Percentiles rank a stretch among this genome's conserved stretches.
These are phyloP conservation scores for Musa balbisiana DNA, from an alignment of 202 grass and related monocot species.

Conservation along the genomic window DNA sequence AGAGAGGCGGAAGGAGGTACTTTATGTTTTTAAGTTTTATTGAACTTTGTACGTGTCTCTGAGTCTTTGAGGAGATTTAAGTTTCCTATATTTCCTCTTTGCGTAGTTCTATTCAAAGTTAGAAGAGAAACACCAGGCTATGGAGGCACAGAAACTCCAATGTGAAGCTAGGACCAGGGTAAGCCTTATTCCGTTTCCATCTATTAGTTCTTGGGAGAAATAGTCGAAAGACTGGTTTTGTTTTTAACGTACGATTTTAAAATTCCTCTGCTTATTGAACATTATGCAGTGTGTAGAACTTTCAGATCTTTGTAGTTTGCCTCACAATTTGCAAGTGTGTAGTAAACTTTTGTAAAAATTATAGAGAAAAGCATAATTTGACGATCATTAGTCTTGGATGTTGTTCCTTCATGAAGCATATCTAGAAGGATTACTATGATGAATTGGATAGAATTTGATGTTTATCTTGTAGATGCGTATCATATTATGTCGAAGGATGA, in stretches of 20 bases:
- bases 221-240: not conserved
- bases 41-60: not conserved
- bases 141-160: constrained; percentile 82
- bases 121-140: constrained; percentile 96
- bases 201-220: not conserved
- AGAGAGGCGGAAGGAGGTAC: constrained; percentile 65
- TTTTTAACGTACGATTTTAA: not conserved
- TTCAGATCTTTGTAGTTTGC: not conserved
- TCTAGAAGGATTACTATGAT: not conserved
- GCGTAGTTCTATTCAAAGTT: constrained; percentile 81
- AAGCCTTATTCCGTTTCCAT: constrained; percentile 2
- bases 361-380: not conserved
- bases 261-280: not conserved
- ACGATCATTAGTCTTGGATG: no score
- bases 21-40: not conserved
- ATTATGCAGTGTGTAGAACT: not conserved
- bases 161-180: constrained; percentile 79
- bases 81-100: constrained; percentile 11
- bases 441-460: not conserved
- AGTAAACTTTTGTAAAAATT: not conserved
- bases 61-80: constrained; percentile 6
- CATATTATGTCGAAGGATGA: not conserved
- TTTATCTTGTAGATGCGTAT: not conserved
- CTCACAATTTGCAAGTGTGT: not conserved
- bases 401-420: not conserved